Evolutionary conservation across 768 basidiomycete genomes (phyloP).

Genomic region (Suillus fuscotomentosus): DNA sequence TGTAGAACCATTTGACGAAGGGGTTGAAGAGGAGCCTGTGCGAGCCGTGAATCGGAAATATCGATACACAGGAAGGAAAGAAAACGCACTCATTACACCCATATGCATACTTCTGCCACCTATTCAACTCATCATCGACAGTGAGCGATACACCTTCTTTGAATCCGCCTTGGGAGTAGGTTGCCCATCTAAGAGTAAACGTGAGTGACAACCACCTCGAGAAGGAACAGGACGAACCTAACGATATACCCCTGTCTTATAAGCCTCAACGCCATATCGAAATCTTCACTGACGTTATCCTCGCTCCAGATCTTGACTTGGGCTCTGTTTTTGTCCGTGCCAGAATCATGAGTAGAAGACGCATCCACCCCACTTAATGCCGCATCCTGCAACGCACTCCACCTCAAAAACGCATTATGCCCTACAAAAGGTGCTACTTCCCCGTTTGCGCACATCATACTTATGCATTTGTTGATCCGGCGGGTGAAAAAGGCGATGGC

Average conservation of each 20-base stretch:
- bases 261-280: conserved; percentile 64
- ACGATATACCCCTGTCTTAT: conserved; percentile 70
- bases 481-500: conserved; percentile 87
- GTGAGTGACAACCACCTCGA: no score
- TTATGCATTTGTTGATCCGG: conserved; percentile 81
- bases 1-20: conserved; percentile 68
- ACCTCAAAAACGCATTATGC: conserved; percentile 87
- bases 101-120: conserved; percentile 90
- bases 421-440: conserved; percentile 80
- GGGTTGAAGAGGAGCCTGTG: conserved; percentile 87
- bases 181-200: conserved; percentile 49
- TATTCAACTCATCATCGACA: conserved; percentile 84
- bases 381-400: conserved; percentile 87
- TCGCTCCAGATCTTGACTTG: conserved; percentile 76
- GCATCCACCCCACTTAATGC: conserved; percentile 56
- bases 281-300: conserved; percentile 65
- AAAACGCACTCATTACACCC: conserved; percentile 51
- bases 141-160: conserved; percentile 92
- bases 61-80: conserved; percentile 16
- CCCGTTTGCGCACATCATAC: conserved; percentile 77
- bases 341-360: not conserved
- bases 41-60: conserved; percentile 42
- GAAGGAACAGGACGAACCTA: conserved; percentile 32
- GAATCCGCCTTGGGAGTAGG: conserved; percentile 82
- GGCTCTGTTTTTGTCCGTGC: conserved; percentile 37